These are phyloP conservation scores for Cryphonectria radicalis DNA, from an alignment of 2,329 filamentous ascomycete genomes.

Conservation along the genomic window DNA sequence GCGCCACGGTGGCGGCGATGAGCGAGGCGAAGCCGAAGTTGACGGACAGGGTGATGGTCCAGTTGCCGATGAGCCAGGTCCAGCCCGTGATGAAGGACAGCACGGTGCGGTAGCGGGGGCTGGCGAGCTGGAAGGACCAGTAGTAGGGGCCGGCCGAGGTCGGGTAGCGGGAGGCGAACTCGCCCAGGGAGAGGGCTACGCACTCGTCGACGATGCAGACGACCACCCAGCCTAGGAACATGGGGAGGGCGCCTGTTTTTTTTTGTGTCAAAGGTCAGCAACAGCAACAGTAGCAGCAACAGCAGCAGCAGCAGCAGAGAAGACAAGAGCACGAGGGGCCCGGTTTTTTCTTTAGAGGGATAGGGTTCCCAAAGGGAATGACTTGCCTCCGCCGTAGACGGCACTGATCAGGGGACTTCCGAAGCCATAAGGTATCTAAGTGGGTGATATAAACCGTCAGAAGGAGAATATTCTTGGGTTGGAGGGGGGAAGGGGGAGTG, in stretches of 20 bases:
- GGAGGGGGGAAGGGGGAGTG: too few species aligned
- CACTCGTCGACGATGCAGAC: constrained; percentile 58
- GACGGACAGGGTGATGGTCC: constrained; percentile 56
- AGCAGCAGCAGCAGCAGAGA: too few species aligned
- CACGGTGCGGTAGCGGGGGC: constrained; percentile 45
- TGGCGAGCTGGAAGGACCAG: constrained; percentile 56
- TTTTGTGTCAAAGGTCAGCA: too few species aligned
- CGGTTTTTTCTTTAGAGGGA: neutral
- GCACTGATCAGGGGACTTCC: constrained; percentile 44
- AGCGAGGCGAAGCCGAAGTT: constrained; percentile 61
- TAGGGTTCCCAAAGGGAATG: too few species aligned
- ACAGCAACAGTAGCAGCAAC: too few species aligned
- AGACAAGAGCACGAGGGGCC: neutral
- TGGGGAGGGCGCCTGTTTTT: constrained; percentile 52
- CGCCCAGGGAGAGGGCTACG: constrained; percentile 54
- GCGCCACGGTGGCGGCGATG: constrained; percentile 53
- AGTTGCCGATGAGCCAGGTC: constrained; percentile 57
- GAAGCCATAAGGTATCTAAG: constrained; percentile 58
- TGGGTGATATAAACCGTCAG: constrained; percentile 9
- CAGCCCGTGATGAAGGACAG: constrained; percentile 58
- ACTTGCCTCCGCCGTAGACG: constrained; percentile 44
- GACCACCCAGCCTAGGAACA: constrained; percentile 61
- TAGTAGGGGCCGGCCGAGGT: constrained; percentile 58
- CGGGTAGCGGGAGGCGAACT: constrained; percentile 56
- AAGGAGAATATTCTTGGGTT: too few species aligned